A percentile compares a stretch with the other conserved stretches of the same genome.
These are phyloP conservation scores for Alisma plantagoaquatica DNA, from an alignment of 106 monocot species.

Conservation along the genomic window DNA sequence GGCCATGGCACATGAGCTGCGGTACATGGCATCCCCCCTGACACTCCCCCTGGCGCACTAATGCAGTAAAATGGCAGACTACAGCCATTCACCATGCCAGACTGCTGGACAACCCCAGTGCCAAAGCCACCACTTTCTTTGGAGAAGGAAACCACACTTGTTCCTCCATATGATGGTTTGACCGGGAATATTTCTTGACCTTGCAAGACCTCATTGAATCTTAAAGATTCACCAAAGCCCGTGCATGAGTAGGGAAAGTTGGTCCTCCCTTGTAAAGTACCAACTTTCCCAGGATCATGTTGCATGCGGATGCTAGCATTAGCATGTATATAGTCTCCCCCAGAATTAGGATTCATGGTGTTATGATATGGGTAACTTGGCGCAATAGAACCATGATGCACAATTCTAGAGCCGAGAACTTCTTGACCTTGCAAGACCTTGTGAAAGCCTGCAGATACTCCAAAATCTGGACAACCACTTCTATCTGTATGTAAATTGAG, in stretches of 20 bases:
- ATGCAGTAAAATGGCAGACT: background rate
- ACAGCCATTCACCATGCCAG: background rate
- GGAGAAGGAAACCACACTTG: background rate
- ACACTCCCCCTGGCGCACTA: background rate
- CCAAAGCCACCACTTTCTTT: constrained; percentile 9
- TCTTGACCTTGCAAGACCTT: constrained; percentile 46
- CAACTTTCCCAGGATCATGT: too few relatives aligned
- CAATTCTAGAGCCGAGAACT: constrained; percentile 15
- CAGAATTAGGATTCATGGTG: too few relatives aligned
- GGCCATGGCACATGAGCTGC: constrained; percentile 2
- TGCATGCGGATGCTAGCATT: too few relatives aligned
- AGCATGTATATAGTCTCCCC: too few relatives aligned
- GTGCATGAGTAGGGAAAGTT: constrained; percentile 38
- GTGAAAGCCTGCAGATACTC: constrained; percentile 22
- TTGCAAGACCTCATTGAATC: constrained; percentile 99
- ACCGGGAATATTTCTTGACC: constrained; percentile 92
- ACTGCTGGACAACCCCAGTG: constrained; percentile 1
- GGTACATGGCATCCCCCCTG: too few relatives aligned
- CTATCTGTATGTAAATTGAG: constrained; percentile 10
- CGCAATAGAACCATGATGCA: background rate
- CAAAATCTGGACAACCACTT: constrained; percentile 14
- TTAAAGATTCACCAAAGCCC: constrained; percentile 67
- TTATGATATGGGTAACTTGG: too few relatives aligned
- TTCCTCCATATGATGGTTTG: constrained; percentile 18
- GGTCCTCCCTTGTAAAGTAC: constrained; percentile 25